These are phyloP conservation scores for Venturiaceae sp. DNA, from an alignment of 2,329 filamentous ascomycete species.

Conservation along the genomic window DNA sequence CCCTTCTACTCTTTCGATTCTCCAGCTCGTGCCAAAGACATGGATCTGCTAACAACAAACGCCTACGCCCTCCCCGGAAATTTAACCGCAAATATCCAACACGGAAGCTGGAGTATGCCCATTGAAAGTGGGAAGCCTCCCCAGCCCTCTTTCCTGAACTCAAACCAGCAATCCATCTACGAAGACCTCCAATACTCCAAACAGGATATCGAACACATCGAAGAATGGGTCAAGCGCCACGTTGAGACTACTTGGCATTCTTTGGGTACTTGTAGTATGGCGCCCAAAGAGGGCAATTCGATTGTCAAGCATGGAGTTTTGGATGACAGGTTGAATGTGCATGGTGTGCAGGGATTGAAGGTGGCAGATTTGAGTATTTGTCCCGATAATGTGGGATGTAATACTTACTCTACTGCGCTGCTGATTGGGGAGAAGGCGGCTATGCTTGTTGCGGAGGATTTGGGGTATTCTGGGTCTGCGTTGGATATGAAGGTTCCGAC, in stretches of 20 bases:
- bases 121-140: conserved; percentile 46
- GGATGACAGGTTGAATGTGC: conserved; percentile 68
- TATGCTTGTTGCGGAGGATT: conserved; percentile 59
- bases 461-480: conserved; percentile 62
- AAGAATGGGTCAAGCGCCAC: conserved; percentile 57
- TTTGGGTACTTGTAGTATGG: conserved; percentile 65
- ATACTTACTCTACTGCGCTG: conserved; percentile 57
- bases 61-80: conserved; percentile 66
- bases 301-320: conserved; percentile 74
- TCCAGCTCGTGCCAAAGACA: conserved; percentile 58
- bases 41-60: conserved; percentile 68
- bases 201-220: conserved; percentile 53
- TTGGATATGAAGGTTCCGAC: conserved; percentile 65
- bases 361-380: conserved; percentile 69
- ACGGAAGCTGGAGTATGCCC: conserved; percentile 58
- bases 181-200: conserved; percentile 57
- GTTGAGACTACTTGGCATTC: conserved; percentile 69
- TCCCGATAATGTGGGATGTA: conserved; percentile 63
- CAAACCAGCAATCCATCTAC: conserved; percentile 50
- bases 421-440: conserved; percentile 69
- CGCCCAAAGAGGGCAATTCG: conserved; percentile 63
- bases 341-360: conserved; percentile 68
- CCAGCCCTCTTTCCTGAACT: conserved; percentile 46
- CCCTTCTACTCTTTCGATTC: conserved; percentile 65
- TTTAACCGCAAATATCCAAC: conserved; percentile 60